These are phyloP conservation scores for Eucalyptus paniculata DNA, from an alignment of 345 rosid species.

Conservation along the genomic window DNA sequence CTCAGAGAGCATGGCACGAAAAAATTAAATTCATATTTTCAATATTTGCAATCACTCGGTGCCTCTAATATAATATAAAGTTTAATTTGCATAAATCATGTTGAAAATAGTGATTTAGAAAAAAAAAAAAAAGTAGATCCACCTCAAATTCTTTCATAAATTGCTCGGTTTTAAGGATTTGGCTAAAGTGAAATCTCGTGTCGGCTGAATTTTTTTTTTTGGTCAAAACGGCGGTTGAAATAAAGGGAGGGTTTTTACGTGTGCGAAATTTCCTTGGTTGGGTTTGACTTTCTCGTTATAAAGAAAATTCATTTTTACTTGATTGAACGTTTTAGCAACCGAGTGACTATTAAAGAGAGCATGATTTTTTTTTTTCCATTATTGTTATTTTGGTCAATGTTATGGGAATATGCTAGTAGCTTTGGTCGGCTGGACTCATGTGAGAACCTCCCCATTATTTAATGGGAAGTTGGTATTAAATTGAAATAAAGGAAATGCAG, in stretches of 20 bases:
- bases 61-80: not conserved
- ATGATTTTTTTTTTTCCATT: not conserved
- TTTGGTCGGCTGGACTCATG: not conserved
- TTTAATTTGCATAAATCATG: not conserved
- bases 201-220: not conserved
- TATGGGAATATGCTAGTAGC: not conserved
- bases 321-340: not conserved
- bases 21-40: not conserved
- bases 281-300: not conserved
- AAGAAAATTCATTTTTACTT: not conserved
- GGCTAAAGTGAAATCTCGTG: not conserved
- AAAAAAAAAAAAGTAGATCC: not conserved
- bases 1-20: not conserved
- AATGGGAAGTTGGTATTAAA: not conserved
- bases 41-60: not conserved
- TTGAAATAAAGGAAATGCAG: not conserved
- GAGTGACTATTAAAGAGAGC: not conserved
- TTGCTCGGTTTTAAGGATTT: not conserved
- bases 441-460: not conserved
- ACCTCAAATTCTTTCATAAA: not conserved
- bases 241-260: not conserved
- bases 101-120: not conserved
- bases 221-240: not conserved
- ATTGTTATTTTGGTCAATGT: not conserved
- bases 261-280: not conserved